phyloP scores from a whole-genome alignment of 768 basidiomycete genomes.

The Gymnopilus junonius region DNA sequence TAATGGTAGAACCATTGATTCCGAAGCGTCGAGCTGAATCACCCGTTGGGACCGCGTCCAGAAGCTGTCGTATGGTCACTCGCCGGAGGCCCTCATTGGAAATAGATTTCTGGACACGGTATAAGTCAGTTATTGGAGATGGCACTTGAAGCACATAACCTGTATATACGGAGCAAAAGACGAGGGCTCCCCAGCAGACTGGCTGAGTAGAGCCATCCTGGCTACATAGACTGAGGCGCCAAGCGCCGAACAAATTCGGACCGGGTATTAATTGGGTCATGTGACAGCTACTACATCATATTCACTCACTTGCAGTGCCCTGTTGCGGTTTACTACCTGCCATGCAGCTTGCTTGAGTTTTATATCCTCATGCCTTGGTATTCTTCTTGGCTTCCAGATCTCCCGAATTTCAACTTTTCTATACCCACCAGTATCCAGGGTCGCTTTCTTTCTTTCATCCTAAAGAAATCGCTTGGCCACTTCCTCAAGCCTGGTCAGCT shows the following conservation, averaged over 20 bases:
- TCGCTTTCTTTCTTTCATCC: conserved; percentile 87
- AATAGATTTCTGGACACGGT: conserved; percentile 9
- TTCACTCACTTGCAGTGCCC: neutral
- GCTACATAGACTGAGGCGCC: neutral
- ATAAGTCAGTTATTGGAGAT: neutral
- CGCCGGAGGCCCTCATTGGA: conserved; percentile 19
- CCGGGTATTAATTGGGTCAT: neutral
- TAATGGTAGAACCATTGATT: conserved; percentile 15
- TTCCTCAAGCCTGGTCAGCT: conserved; percentile 90
- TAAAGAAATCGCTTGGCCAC: conserved; percentile 83
- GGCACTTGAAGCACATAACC: neutral
- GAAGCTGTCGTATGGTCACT: conserved; percentile 25
- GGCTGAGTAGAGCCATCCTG: conserved; percentile 7
- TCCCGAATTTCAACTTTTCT: conserved; percentile 68
- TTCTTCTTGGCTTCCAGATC: conserved; percentile 60
- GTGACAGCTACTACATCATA: neutral
- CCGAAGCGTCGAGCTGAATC: neutral
- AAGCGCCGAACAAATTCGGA: neutral
- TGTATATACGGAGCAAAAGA: conserved; percentile 8
- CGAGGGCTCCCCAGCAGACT: neutral
- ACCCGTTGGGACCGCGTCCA: conserved; percentile 7
- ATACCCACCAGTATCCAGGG: conserved; percentile 79
- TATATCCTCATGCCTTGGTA: conserved; percentile 48
- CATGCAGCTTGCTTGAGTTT: neutral
- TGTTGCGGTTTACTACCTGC: neutral